Base-by-base conservation (phyloP, 192 early-diverging fungal species). In the Piromyces sp. region DNA sequence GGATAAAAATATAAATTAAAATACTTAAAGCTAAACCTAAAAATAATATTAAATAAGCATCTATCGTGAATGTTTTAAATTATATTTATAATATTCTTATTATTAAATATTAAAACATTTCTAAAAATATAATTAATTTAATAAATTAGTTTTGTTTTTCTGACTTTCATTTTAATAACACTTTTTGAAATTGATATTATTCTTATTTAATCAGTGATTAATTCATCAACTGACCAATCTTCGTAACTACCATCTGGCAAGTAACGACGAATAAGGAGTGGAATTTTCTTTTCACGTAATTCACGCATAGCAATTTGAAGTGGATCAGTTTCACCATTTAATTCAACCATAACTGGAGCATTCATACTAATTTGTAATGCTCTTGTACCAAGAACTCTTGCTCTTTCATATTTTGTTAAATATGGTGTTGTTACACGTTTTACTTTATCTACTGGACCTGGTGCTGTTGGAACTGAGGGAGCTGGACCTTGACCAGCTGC, bases 401-500 rank as follows among this genome's bases (percentile, higher is more conserved):
- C 94, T 79, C 94, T 93, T 87, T 99, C 97, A 88, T 99, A 99
- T 85, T 97, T 98, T 80, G 97, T 99, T 95, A 99, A 95, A 86
- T 97, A 99, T 33, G 97, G 96, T 30, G 97, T 98, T 16, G 97
- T 98, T 80, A 94, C 92, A 83, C 93, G 93, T 84, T 96, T 68
- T 30, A 88, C 95, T 84, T 93, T 93, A n/a, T 88, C 84, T 38
- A 91, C 87, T n/a, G 86, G 84, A 3, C 83, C 83, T 51, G 86
- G 84, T 28, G 82, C 84, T 29, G 30, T 14, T n/a, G 84, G 29
- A 30, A 80, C 82, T 11, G 30, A 2, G 26, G 51, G 51, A 28
- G 33, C 81, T 40, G 80, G 80, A 40, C 31, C 38, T 28, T 80
- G 80, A 30, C 81, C 81, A 68, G 51, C 51, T 7, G 51, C 51